Conservation (phyloP, 495 filamentous ascomycete species). For the Hyphodiscus hymeniophilus region DNA sequence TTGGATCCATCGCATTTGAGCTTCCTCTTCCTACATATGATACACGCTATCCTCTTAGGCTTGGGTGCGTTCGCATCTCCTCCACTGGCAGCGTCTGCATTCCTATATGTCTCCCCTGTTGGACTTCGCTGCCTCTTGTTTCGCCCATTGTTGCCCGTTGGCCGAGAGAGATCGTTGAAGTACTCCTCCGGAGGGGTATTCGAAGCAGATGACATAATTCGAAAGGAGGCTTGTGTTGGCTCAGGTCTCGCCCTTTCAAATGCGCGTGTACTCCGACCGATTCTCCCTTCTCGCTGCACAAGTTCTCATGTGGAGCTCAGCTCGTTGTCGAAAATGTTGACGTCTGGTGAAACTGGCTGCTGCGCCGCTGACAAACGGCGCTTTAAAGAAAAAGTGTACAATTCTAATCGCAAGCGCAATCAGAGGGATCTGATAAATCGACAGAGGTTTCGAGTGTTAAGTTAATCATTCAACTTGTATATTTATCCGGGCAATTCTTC, state of each 20-base stretch:
- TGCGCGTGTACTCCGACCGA: too few relatives aligned
- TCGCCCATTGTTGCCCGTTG: conserved; percentile 24
- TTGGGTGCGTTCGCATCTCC: conserved; percentile 63
- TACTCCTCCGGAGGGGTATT: conserved; percentile 34
- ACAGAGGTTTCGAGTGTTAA: too few relatives aligned
- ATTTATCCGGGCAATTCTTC: too few relatives aligned
- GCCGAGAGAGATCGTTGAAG: conserved; percentile 50
- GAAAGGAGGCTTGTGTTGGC: not conserved
- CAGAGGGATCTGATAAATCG: too few relatives aligned
- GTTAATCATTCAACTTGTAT: too few relatives aligned
- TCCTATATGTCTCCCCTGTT: conserved; percentile 23
- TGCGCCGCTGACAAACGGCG: too few relatives aligned
- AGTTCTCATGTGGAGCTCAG: too few relatives aligned
- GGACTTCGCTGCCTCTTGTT: conserved; percentile 23
- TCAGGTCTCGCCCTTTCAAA: not conserved
- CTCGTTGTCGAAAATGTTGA: too few relatives aligned
- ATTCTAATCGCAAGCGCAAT: too few relatives aligned
- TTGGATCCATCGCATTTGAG: conserved; percentile 69
- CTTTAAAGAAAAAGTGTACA: too few relatives aligned
- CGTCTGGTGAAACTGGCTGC: too few relatives aligned
- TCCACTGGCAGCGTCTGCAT: conserved; percentile 30
- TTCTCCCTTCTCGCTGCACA: too few relatives aligned
- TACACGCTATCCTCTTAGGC: conserved; percentile 91
- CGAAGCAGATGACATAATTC: conserved; percentile 34
- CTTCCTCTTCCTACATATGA: conserved; percentile 90